Evolutionary conservation across 1,284 basidiomycete genomes (phyloP), one percentile per base, ranked within the genome.

Genomic region (Sanghuangporus baumii): DNA sequence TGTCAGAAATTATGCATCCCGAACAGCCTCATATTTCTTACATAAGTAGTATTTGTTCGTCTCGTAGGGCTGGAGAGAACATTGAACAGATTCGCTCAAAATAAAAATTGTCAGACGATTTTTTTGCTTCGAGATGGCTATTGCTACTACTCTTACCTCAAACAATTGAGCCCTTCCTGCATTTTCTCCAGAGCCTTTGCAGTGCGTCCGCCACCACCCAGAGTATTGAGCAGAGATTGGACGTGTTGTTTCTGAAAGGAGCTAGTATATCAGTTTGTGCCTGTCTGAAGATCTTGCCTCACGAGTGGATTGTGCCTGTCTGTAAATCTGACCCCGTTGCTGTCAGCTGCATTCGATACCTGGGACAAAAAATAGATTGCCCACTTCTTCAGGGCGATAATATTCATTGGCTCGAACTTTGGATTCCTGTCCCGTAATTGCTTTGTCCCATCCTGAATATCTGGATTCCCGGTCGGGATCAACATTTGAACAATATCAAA

Each of bases 151-250:
- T 23, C 46, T 59, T 50, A 51, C 57, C 37, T 31, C 43, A 59
- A 16, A 3, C 14, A 8, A 3, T 14, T n/a, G 6, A 59, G 18
- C 9, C 43, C 12, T 50, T 34, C 26, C 9, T 37, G 43, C 57
- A 59, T 59, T 16, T 50, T 43, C 18, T 59, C 34, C 16, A 59
- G 34, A 16, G 57, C 57, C 4, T 59, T 59, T 59, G 57, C 57
- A 11, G 57, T 50, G 8, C 57, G 12, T 18, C 57, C 34, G 6
- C 57, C 57, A 3, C 57, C 57, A n/a, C 57, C 57, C 2, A 59
- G 47, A 1, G 43, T 7, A 26, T 20, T 50, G 12, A 59, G 57
- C 18, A 23, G 38, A 14, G 7, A 20, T n/a, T 23, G 23, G 20
- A 50, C 16, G 8, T 50, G 41, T 16, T 40, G n/a, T 11, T 23